Base-by-base conservation (phyloP, 2,329 filamentous ascomycete species). In the Stagonosporopsis rhizophila region DNA sequence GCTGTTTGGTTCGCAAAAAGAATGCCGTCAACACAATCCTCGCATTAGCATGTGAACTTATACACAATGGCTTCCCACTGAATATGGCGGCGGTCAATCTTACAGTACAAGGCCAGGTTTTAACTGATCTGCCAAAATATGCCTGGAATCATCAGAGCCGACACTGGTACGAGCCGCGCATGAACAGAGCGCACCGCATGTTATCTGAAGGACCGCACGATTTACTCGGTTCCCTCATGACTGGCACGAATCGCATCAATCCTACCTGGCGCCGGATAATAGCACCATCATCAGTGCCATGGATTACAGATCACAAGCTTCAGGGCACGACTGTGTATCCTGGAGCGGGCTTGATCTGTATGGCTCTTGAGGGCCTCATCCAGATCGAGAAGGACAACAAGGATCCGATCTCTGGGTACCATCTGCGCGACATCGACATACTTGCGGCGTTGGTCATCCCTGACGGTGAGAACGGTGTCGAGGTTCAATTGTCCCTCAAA, bases 91-190 rank as follows among this genome's bases (percentile, higher is more conserved):
- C 42, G 2, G 48, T 64, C 0, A 69, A 67, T 11, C 30, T 50
- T 6, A 50, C 48, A 6, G 11, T 25, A 25, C 17, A 30, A 2
- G 17, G 25, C 38, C 42, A 8, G 20, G 47, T 55, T 4, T 54
- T 53, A 11, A 61, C 55, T 0, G 56, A 69, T 25, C 69, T 77
- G 0, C 73, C 75, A 2, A 57, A 59, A 7, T 77, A 77, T 39
- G 60, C 65, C 1, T 77, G 72, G 68, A 71, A 76, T 48, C 73
- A 76, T 54, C 59, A 62, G 7, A 64, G 54, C 12, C 50, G 59
- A 14, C 70, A 69, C 55, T 76, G 73, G 72, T 56, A 57, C 32
- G 68, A 72, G 46, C 54, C 63, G 3, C 52, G 64, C 2, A 41
- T 65, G 9, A 67, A 60, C 35, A 56, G 56, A 14, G 57, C 59